Conservation (phyloP, 2,329 filamentous ascomycete species). For the Aspergillus brasiliensis region DNA sequence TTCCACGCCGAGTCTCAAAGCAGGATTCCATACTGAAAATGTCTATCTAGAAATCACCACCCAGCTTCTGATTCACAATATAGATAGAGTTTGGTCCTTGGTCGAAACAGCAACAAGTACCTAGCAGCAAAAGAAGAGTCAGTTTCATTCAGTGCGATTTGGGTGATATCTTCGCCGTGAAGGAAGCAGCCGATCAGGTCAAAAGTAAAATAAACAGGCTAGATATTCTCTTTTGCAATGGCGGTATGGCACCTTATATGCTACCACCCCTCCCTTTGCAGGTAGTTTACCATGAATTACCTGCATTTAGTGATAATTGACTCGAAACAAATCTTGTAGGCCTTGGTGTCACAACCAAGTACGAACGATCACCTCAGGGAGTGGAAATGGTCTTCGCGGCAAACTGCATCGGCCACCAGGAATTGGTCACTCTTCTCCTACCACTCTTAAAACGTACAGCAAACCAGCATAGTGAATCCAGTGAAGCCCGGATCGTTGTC, state of each 20-base stretch:
- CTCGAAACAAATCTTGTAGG: not conserved
- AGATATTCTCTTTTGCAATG: not conserved
- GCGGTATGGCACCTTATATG: not conserved
- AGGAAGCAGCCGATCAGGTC: not conserved
- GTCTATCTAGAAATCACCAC: constrained; percentile 28
- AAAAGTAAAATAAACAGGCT: not conserved
- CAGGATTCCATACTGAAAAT: constrained; percentile 12
- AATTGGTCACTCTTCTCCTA: not conserved
- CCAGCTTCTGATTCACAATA: constrained; percentile 31
- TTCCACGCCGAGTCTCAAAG: not conserved
- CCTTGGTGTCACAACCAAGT: not conserved
- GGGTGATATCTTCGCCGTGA: not conserved
- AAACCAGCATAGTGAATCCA: not conserved
- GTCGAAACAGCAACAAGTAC: constrained; percentile 27
- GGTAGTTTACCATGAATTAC: no score
- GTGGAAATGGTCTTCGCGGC: not conserved
- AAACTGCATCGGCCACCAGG: not conserved
- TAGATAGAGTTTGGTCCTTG: constrained; percentile 34
- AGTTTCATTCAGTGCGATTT: constrained; percentile 36
- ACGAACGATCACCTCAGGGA: not conserved
- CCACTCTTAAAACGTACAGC: not conserved
- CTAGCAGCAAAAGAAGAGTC: constrained; percentile 21
- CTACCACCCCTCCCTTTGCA: not conserved
- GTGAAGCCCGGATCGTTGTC: not conserved
- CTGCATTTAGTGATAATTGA: not conserved